phyloP scores from a whole-genome alignment of 495 filamentous ascomycete genomes.

The Chlorociboria aeruginascens region DNA sequence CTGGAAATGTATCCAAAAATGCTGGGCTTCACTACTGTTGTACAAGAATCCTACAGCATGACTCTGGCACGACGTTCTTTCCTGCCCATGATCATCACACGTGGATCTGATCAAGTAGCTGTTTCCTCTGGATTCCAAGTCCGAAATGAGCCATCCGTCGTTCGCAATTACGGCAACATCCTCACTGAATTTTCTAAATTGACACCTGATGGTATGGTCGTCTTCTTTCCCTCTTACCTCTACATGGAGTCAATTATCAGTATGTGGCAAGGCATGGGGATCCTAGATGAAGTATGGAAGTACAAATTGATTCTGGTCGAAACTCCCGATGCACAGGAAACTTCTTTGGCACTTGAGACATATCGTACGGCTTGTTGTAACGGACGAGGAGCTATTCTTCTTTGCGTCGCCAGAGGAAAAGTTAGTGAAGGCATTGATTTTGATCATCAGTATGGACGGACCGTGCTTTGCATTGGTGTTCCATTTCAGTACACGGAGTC shows the following conservation, averaged over 20 bases:
- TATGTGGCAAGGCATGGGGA: slow-evolving; percentile 98
- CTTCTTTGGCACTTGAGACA: slow-evolving; percentile 87
- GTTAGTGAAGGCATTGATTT: slow-evolving; percentile 98
- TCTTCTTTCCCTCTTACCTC: slow-evolving; percentile 97
- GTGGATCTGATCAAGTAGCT: slow-evolving; percentile 84
- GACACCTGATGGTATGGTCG: slow-evolving; percentile 93
- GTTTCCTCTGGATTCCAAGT: slow-evolving; percentile 88
- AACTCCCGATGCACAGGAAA: slow-evolving; percentile 95
- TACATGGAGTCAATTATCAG: slow-evolving; percentile 99
- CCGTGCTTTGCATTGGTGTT: slow-evolving; percentile 92
- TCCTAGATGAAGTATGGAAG: slow-evolving; percentile 96
- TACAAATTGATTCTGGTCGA: slow-evolving; percentile 98
- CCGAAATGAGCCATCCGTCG: slow-evolving; percentile 85
- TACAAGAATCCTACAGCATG: slow-evolving; percentile 96
- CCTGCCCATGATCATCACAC: slow-evolving; percentile 92
- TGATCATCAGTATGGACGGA: slow-evolving; percentile 96
- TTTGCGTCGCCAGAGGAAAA: slow-evolving; percentile 93
- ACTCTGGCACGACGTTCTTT: slow-evolving; percentile 92
- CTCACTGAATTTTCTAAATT: slow-evolving; percentile 88
- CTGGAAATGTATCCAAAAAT: slow-evolving; percentile 99
- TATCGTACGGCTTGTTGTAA: slow-evolving; percentile 97
- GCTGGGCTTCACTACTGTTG: slow-evolving; percentile 81
- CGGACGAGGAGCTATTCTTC: slow-evolving; percentile 81
- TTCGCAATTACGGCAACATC: slow-evolving; percentile 89
- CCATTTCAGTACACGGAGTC: slow-evolving; percentile 99